Evolutionary conservation across 106 monocot species (phyloP).

Genomic region (Dendrobium officinale): DNA sequence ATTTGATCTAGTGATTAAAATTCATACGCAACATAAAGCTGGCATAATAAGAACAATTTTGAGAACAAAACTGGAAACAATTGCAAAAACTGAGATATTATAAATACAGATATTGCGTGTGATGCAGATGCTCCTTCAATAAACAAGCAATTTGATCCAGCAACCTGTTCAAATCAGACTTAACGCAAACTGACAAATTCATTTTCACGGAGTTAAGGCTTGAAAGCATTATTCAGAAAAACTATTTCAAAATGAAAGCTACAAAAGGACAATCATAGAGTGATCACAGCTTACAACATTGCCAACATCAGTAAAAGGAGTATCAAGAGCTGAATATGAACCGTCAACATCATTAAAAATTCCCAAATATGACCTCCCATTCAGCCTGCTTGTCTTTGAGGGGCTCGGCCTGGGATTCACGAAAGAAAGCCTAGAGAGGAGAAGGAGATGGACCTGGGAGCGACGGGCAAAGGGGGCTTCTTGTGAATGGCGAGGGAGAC

Average conservation of each 20-base stretch:
- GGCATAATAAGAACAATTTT: no score
- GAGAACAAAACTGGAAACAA: no score
- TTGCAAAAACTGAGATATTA: no score
- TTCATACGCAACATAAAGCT: no score
- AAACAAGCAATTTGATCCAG: conserved; percentile 45
- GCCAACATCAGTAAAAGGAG: conserved; percentile 63
- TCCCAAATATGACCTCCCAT: conserved; percentile 79
- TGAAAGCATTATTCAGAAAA: background rate
- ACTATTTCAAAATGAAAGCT: background rate
- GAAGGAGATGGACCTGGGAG: no score
- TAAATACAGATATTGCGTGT: conserved; percentile 51
- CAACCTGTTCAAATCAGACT: conserved; percentile 33
- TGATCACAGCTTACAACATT: conserved; percentile 10
- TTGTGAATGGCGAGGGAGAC: no score
- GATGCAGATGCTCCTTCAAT: conserved; percentile 79
- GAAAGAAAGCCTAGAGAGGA: no score
- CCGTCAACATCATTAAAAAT: conserved; percentile 42
- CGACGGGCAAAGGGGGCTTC: no score
- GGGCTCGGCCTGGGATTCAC: no score
- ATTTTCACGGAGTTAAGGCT: background rate
- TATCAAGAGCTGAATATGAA: conserved; percentile 61
- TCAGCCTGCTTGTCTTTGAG: conserved; percentile 35
- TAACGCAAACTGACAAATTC: background rate
- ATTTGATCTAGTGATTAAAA: no score
- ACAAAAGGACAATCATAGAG: background rate